Evolutionary conservation across 202 grass and related monocot genomes (phyloP), one percentile per base, ranked within the genome.

Genomic region (Carex arenaria): DNA sequence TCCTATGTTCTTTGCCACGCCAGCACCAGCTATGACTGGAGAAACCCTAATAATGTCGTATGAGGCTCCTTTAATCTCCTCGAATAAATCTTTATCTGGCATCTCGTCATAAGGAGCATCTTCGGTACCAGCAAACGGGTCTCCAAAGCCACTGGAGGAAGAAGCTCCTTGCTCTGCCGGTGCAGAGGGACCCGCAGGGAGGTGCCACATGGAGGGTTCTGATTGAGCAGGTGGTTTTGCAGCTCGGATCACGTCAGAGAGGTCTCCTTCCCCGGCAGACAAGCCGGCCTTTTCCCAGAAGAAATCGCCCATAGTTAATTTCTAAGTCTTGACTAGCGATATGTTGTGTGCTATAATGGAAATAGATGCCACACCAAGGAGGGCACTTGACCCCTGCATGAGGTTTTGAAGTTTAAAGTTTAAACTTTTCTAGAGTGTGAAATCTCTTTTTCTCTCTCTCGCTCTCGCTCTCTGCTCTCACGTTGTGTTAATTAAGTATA

Each of bases 241-340:
- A 5, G 88, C 85, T 2, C 94, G 84, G 5, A 97, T 92, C 3
- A 97, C 72, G 53, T 97, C 94, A 1, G 90, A 90, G 73, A 97
- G 94, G 59, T 94, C 94, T 77, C 94, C 94, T 87, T 94, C 92
- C 10, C 90, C 94, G 60, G 72, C 20, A 19, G 74, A 80, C 60
- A 56, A 57, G 15, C 80, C 85, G 51, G 80, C 70, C 72, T 90
- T 86, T 77, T 64, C 49, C 94, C 94, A 97, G 36, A 97, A 97
- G 67, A 85, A 89, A 89, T 97, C 94, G 18, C 94, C 88, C 92
- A 94, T 97, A 86, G 61, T 62, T 67, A 36, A 36, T 20, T 42
- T 34, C 34, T 9, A 19, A 64, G 64, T 67, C 31, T 43, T 70
- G n/a, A 70, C 36, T 49, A 26, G 23, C 17, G 7, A 70, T 20